Percentiles rank a stretch among this genome's conserved stretches.
phyloP scores from a whole-genome alignment of 192 early-diverging fungal species.

The Phycomyces nitens region DNA sequence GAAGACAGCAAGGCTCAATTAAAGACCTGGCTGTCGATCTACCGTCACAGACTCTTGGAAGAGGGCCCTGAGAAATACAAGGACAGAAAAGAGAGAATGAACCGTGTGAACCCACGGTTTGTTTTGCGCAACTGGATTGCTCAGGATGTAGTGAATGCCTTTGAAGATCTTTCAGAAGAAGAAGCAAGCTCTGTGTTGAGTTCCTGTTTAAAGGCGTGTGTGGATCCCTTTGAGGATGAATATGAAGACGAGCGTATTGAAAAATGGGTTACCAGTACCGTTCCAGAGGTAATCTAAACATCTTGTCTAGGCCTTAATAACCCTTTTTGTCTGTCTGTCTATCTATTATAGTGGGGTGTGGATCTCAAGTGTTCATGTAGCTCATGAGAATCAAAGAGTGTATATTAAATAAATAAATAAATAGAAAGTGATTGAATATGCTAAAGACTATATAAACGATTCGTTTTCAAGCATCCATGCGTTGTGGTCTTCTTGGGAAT shows the following conservation, averaged over 20 bases:
- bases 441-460: background rate
- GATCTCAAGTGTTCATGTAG: slow-evolving; percentile 72
- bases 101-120: slow-evolving; percentile 68
- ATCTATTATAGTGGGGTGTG: slow-evolving; percentile 59
- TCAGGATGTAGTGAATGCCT: slow-evolving; percentile 56
- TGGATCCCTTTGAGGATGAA: slow-evolving; percentile 51
- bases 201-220: slow-evolving; percentile 49
- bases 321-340: slow-evolving; percentile 37
- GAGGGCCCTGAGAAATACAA: slow-evolving; percentile 18
- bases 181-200: slow-evolving; percentile 39
- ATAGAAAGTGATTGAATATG: too few relatives aligned
- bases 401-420: too few relatives aligned
- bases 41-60: slow-evolving; percentile 52
- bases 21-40: slow-evolving; percentile 53
- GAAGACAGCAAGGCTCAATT: slow-evolving; percentile 31
- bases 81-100: slow-evolving; percentile 55
- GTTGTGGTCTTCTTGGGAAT: background rate
- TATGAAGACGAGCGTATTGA: slow-evolving; percentile 21
- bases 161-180: slow-evolving; percentile 38
- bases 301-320: slow-evolving; percentile 5
- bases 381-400: slow-evolving; percentile 44
- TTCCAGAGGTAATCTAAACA: slow-evolving; percentile 37
- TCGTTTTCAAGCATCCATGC: background rate
- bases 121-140: slow-evolving; percentile 79
- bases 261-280: slow-evolving; percentile 20